Percentiles rank a stretch among this genome's conserved stretches.
These are phyloP conservation scores for Polygonum maritimum DNA, from an alignment of 148 eudicot species.

Conservation along the genomic window DNA sequence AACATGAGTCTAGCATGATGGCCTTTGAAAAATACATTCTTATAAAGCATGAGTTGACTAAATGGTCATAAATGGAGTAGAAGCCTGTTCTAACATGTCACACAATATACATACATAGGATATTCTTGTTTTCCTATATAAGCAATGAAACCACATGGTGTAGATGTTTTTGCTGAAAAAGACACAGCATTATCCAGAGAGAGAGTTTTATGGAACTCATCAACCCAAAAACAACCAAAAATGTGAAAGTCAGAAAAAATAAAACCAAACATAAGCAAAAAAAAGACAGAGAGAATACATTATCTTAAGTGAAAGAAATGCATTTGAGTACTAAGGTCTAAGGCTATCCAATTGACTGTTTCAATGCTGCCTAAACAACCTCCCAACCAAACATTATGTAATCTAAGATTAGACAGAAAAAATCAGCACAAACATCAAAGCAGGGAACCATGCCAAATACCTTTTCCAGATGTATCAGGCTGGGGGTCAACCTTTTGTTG, in stretches of 20 bases:
- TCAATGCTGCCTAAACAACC: neutral
- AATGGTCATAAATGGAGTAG: neutral
- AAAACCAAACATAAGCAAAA: neutral
- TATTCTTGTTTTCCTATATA: neutral
- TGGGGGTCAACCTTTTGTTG: slow-evolving; percentile 30
- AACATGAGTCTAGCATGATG: neutral
- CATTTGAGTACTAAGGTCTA: neutral
- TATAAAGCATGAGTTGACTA: neutral
- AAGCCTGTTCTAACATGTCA: neutral
- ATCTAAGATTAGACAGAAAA: neutral
- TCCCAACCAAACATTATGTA: neutral
- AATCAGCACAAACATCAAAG: neutral
- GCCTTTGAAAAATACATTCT: neutral
- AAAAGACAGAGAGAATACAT: neutral
- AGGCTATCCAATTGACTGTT: neutral
- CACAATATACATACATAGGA: neutral
- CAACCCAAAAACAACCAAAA: neutral
- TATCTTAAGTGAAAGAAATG: neutral
- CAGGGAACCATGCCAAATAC: slow-evolving; percentile 7
- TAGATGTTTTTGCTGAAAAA: too few species aligned
- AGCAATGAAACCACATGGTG: neutral
- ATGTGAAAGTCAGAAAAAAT: neutral
- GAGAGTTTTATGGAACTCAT: neutral
- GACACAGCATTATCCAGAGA: neutral
- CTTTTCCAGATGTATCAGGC: slow-evolving; percentile 23